Percentiles rank a stretch among this genome's conserved stretches.
These are phyloP conservation scores for Triticum dicoccoides DNA, from an alignment of 176 grass and related monocot genomes.

Conservation along the genomic window DNA sequence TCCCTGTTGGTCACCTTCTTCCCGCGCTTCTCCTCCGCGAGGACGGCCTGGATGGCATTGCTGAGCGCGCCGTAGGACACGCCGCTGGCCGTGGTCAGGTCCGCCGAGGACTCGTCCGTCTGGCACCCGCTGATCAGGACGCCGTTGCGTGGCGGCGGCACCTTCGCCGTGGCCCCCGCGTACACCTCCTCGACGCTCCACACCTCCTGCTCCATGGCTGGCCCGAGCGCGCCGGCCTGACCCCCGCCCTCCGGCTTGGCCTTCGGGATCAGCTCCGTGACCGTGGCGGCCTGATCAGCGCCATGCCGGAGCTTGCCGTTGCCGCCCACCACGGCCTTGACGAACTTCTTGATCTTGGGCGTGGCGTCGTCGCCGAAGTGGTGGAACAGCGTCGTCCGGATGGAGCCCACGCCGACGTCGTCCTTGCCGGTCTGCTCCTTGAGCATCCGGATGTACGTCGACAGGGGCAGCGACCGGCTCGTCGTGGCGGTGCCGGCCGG, in stretches of 20 bases:
- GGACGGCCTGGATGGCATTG: slow-evolving; percentile 74
- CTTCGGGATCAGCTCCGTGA: slow-evolving; percentile 41
- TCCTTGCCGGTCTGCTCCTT: slow-evolving; percentile 67
- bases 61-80: slow-evolving; percentile 83
- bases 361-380: slow-evolving; percentile 78
- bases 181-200: slow-evolving; percentile 44
- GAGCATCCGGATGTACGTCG: slow-evolving; percentile 75
- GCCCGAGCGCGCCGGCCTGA: neutral
- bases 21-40: slow-evolving; percentile 24
- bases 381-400: slow-evolving; percentile 77
- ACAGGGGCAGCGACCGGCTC: slow-evolving; percentile 65
- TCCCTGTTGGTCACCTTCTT: slow-evolving; percentile 52
- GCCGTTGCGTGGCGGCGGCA: slow-evolving; percentile 44
- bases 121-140: slow-evolving; percentile 94
- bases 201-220: slow-evolving; percentile 33
- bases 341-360: slow-evolving; percentile 89
- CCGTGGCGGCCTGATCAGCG: slow-evolving; percentile 25
- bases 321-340: slow-evolving; percentile 49
- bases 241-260: slow-evolving; percentile 38
- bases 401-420: slow-evolving; percentile 72
- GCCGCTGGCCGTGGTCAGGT: slow-evolving; percentile 46
- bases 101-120: slow-evolving; percentile 79
- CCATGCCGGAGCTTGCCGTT: slow-evolving; percentile 44
- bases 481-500: neutral
- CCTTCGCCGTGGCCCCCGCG: slow-evolving; percentile 31